Percentiles rank a stretch among this genome's conserved stretches.
phyloP scores from a whole-genome alignment of 1,139 yeast genomes.

The Arxiozyma bovina region DNA sequence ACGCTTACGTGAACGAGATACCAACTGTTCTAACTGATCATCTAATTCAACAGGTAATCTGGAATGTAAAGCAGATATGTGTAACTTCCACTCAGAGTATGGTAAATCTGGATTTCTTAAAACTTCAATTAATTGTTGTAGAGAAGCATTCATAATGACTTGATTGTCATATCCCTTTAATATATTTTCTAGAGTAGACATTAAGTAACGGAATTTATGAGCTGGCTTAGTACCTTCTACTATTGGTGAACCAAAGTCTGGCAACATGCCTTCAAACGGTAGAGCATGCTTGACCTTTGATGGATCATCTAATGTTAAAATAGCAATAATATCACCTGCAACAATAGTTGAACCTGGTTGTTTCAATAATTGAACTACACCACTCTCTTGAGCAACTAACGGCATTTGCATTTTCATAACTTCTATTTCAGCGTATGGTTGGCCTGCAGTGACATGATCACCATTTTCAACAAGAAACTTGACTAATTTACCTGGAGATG shows the following conservation, averaged over 20 bases:
- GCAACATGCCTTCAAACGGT: constrained; percentile 91
- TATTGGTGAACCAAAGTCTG: constrained; percentile 75
- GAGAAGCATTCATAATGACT: constrained; percentile 78
- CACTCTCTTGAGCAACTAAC: constrained; percentile 83
- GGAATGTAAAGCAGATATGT: constrained; percentile 83
- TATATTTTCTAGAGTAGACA: constrained; percentile 62
- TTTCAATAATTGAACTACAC: constrained; percentile 82
- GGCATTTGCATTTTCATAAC: constrained; percentile 99
- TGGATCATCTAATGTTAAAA: constrained; percentile 90
- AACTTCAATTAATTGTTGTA: constrained; percentile 61
- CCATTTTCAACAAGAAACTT: constrained; percentile 91
- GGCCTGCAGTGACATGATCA: constrained; percentile 85
- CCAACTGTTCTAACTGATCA: constrained; percentile 50
- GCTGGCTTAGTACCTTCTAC: constrained; percentile 78
- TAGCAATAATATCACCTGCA: constrained; percentile 96
- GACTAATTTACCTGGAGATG: constrained; percentile 96
- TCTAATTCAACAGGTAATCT: constrained; percentile 77
- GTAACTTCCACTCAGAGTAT: constrained; percentile 82
- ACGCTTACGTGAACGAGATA: constrained; percentile 62
- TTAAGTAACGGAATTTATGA: constrained; percentile 56
- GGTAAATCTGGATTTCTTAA: constrained; percentile 79
- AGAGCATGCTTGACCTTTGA: constrained; percentile 93
- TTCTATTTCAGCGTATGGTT: constrained; percentile 95
- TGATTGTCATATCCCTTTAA: constrained; percentile 90
- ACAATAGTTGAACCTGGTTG: constrained; percentile 97